Evolutionary conservation across 352 stramenopile species (phyloP).

Genomic region (Phytophthora chlamydospora): DNA sequence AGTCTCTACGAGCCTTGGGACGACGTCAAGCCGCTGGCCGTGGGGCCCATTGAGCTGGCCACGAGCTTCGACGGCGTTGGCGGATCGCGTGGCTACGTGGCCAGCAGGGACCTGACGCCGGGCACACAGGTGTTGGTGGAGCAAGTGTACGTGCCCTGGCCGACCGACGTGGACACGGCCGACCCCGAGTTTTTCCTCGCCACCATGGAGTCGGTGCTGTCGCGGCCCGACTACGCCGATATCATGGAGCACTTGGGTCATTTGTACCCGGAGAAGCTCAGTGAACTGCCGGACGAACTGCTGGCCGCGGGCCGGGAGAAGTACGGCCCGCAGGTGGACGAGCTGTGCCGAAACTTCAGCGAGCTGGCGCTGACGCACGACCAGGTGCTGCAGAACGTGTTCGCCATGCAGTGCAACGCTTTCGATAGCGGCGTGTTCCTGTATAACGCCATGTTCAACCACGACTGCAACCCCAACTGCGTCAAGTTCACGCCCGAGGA

Average conservation of each 20-base stretch:
- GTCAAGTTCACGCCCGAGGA: constrained; percentile 91
- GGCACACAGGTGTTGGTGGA: constrained; percentile 93
- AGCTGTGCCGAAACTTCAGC: constrained; percentile 58
- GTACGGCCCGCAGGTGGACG: constrained; percentile 59
- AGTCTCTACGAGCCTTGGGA: constrained; percentile 75
- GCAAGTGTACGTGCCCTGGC: constrained; percentile 91
- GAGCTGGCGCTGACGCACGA: constrained; percentile 55
- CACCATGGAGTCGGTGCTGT: constrained; percentile 88
- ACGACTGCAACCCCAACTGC: constrained; percentile 94
- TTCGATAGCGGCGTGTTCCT: constrained; percentile 94
- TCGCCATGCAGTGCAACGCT: constrained; percentile 94
- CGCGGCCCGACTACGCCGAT: constrained; percentile 61
- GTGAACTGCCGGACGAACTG: constrained; percentile 63
- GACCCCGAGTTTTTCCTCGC: constrained; percentile 86
- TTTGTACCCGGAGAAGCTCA: constrained; percentile 88
- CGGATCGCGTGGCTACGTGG: constrained; percentile 90
- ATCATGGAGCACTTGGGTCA: constrained; percentile 83
- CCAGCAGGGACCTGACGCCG: constrained; percentile 70
- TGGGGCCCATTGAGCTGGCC: constrained; percentile 81
- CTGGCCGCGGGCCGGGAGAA: constrained; percentile 58
- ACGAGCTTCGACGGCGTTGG: constrained; percentile 64
- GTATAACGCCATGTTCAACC: constrained; percentile 95
- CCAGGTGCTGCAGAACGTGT: constrained; percentile 88
- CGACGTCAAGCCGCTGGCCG: constrained; percentile 77
- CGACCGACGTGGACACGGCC: constrained; percentile 78